Conservation (phyloP, 2,329 filamentous ascomycete genomes). For the Aspergillus oerlinghausenensis region DNA sequence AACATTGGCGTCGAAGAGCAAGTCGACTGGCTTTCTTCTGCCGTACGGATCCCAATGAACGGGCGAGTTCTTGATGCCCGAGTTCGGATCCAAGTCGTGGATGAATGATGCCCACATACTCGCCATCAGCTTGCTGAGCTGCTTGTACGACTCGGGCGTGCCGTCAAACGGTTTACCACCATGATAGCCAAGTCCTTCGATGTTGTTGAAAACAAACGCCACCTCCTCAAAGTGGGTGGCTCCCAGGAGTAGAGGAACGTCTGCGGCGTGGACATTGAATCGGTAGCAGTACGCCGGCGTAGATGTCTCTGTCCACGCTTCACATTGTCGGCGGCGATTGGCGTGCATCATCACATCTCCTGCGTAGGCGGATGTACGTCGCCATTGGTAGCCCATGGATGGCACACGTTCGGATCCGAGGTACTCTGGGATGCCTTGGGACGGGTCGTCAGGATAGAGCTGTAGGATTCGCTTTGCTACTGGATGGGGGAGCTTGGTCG, state of each 20-base stretch:
- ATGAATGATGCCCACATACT: slow-evolving; percentile 52
- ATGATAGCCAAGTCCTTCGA: slow-evolving; percentile 45
- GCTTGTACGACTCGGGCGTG: slow-evolving; percentile 39
- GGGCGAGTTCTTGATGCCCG: slow-evolving; percentile 17
- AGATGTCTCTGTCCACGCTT: slow-evolving; percentile 47
- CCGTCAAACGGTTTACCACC: slow-evolving; percentile 33
- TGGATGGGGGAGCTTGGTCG: slow-evolving; percentile 17
- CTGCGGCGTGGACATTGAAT: slow-evolving; percentile 53
- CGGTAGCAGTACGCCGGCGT: slow-evolving; percentile 57
- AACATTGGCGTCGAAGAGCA: slow-evolving; percentile 49
- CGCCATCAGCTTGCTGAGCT: slow-evolving; percentile 47
- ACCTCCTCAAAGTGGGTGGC: slow-evolving; percentile 56
- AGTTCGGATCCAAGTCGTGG: slow-evolving; percentile 43
- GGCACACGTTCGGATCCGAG: slow-evolving; percentile 31
- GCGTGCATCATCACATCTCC: slow-evolving; percentile 56
- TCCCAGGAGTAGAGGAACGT: slow-evolving; percentile 40
- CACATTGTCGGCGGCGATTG: slow-evolving; percentile 49
- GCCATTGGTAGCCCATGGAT: slow-evolving; percentile 46
- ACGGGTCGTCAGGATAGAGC: slow-evolving; percentile 52
- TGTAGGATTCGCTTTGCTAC: slow-evolving; percentile 41
- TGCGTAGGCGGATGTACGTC: slow-evolving; percentile 50
- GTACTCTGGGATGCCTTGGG: slow-evolving; percentile 46
- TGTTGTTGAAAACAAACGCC: slow-evolving; percentile 53
- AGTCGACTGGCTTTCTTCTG: slow-evolving; percentile 38
- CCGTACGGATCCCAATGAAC: slow-evolving; percentile 45